Evolutionary conservation across 2,329 filamentous ascomycete genomes (phyloP).

Genomic region (Fusarium burgessii): DNA sequence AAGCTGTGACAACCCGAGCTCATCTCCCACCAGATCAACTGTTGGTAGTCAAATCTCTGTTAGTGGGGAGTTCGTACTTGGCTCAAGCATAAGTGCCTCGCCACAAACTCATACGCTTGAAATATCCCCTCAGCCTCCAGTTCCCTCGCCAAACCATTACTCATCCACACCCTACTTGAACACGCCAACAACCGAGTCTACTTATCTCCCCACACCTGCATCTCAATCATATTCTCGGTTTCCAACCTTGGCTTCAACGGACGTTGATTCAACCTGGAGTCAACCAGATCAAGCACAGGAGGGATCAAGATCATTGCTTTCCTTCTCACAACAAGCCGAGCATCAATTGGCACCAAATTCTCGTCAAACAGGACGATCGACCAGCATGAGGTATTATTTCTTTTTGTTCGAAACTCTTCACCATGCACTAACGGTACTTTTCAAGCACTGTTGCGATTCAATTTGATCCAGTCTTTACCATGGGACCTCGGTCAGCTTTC

Average conservation of each 20-base stretch:
- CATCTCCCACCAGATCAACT: conserved; percentile 46
- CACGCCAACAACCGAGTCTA: conserved; percentile 39
- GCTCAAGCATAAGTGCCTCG: conserved; percentile 41
- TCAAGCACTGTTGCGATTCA: conserved; percentile 62
- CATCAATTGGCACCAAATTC: conserved; percentile 29
- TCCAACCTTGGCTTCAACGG: conserved; percentile 38
- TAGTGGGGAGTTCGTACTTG: conserved; percentile 35
- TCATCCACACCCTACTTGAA: conserved; percentile 41
- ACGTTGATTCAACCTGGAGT: conserved; percentile 42
- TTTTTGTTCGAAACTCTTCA: background rate
- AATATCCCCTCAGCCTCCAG: conserved; percentile 36
- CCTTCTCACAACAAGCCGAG: conserved; percentile 29
- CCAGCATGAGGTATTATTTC: conserved; percentile 42
- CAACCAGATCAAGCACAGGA: conserved; percentile 39
- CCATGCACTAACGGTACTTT: conserved; percentile 21
- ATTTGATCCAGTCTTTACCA: conserved; percentile 64
- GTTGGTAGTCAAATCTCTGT: conserved; percentile 39
- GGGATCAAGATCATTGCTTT: conserved; percentile 31
- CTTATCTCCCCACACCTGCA: conserved; percentile 43
- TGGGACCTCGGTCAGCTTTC: conserved; percentile 64
- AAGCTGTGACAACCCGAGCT: conserved; percentile 46
- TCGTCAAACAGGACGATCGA: conserved; percentile 27
- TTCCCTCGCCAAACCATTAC: conserved; percentile 43
- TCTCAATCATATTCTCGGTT: conserved; percentile 45
- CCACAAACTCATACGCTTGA: conserved; percentile 40